A percentile compares a stretch with the other conserved stretches of the same genome.
phyloP scores from a whole-genome alignment of 2,329 filamentous ascomycete genomes.

The Pseudopyrenochaeta lycopersici region DNA sequence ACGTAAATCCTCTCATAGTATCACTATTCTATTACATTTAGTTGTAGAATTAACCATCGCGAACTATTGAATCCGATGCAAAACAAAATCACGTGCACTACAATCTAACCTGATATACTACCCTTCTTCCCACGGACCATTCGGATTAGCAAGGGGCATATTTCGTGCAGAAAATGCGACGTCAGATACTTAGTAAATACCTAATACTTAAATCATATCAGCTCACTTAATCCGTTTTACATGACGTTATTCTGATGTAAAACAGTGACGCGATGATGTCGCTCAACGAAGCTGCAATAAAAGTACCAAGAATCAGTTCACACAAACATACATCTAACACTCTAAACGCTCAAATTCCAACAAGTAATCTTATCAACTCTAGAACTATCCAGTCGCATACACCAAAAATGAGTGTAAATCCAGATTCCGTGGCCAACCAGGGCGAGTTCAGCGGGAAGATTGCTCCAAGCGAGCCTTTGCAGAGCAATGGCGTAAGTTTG shows the following conservation, averaged over 20 bases:
- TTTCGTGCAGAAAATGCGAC: too few species aligned
- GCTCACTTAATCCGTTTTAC: constrained; percentile 1
- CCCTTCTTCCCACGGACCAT: too few species aligned
- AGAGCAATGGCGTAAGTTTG: constrained; percentile 62
- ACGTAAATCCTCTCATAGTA: too few species aligned
- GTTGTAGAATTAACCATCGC: too few species aligned
- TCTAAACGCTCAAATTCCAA: background rate
- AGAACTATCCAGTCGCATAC: constrained; percentile 14
- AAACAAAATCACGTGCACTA: too few species aligned
- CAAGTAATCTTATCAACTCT: background rate
- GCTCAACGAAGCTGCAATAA: background rate
- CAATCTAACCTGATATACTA: too few species aligned
- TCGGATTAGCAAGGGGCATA: too few species aligned
- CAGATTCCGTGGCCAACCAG: constrained; percentile 61
- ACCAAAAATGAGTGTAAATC: constrained; percentile 60
- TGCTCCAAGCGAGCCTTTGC: constrained; percentile 62
- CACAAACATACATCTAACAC: background rate
- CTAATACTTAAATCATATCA: background rate
- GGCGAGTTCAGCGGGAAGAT: constrained; percentile 65
- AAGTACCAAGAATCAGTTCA: background rate
- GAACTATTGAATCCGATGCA: too few species aligned
- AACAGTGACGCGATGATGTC: constrained; percentile 18
- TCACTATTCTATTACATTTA: too few species aligned
- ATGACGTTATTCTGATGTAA: constrained; percentile 27
- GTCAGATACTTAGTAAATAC: too few species aligned